A percentile compares a stretch with the other conserved stretches of the same genome.
Evolutionary conservation across 2,329 filamentous ascomycete species (phyloP).

Genomic region (Daldinia eschscholtzii): DNA sequence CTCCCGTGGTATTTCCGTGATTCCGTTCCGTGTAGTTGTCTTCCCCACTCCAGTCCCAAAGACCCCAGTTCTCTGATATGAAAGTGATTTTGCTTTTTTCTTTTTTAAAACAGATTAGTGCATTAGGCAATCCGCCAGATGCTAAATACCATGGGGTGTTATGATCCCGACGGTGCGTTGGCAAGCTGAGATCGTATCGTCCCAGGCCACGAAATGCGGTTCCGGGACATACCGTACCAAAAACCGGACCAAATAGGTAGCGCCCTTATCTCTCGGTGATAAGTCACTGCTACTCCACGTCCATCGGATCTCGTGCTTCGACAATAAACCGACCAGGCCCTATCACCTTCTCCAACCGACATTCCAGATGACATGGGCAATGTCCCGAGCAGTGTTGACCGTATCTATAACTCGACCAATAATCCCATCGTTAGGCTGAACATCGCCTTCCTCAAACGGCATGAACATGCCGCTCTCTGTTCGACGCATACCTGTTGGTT

Average conservation of each 20-base stretch:
- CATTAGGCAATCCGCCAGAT: conserved; percentile 24
- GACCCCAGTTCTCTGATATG: conserved; percentile 21
- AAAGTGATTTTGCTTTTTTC: conserved; percentile 16
- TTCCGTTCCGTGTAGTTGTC: conserved; percentile 23
- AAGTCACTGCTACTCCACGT: not conserved
- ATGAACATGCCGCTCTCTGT: conserved; percentile 92
- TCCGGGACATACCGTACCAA: not conserved
- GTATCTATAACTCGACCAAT: conserved; percentile 86
- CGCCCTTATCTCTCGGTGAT: not conserved
- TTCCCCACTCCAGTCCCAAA: conserved; percentile 24
- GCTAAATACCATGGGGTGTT: conserved; percentile 24
- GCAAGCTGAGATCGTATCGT: conserved; percentile 13
- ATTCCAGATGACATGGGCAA: conserved; percentile 79
- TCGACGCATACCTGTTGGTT: conserved; percentile 75
- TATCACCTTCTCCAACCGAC: conserved; percentile 72
- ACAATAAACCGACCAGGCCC: conserved; percentile 12
- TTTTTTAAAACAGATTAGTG: conserved; percentile 22
- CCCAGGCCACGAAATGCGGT: not conserved
- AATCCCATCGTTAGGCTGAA: conserved; percentile 70
- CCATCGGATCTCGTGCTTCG: conserved; percentile 1
- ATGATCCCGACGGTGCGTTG: conserved; percentile 13
- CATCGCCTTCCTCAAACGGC: conserved; percentile 83
- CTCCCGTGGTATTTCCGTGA: conserved; percentile 30
- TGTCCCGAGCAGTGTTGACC: conserved; percentile 78
- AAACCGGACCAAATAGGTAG: conserved; percentile 1